phyloP scores from a whole-genome alignment of 352 stramenopile species.

The Globisporangium takayamanum region DNA sequence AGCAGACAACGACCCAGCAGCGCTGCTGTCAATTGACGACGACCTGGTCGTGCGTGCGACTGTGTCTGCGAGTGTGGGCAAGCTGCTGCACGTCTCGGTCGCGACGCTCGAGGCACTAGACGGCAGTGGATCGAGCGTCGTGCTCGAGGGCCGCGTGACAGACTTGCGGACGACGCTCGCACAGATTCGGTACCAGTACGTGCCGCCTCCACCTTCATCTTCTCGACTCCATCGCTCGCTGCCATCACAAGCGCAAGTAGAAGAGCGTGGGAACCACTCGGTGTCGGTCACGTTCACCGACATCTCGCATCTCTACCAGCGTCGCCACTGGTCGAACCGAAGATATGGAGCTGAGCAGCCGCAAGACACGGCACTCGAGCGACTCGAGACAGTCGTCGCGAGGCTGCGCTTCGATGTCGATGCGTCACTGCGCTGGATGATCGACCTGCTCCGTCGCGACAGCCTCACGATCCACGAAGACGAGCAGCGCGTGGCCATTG shows the following conservation, averaged over 20 bases:
- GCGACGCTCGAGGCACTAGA: not conserved
- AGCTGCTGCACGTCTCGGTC: slow-evolving; percentile 2
- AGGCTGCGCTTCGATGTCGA: slow-evolving; percentile 8
- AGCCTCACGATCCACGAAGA: slow-evolving; percentile 12
- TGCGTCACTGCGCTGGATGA: not conserved
- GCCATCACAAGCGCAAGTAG: too few species aligned
- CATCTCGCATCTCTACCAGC: slow-evolving; percentile 1
- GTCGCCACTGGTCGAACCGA: not conserved
- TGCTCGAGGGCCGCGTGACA: slow-evolving; percentile 4
- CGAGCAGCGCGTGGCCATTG: not conserved
- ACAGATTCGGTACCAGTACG: slow-evolving; percentile 5
- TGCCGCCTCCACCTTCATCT: not conserved
- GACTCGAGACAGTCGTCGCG: not conserved
- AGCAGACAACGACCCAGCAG: not conserved
- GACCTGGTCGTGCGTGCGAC: slow-evolving; percentile 5
- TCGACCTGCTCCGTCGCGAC: not conserved
- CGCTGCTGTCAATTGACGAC: slow-evolving; percentile 9
- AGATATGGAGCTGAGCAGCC: too few species aligned
- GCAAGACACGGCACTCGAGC: not conserved
- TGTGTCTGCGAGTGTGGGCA: slow-evolving; percentile 3
- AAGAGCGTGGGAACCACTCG: not conserved
- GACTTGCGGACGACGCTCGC: slow-evolving; percentile 6
- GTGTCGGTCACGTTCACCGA: slow-evolving; percentile 10
- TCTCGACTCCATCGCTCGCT: too few species aligned
- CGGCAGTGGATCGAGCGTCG: not conserved